Conservation (phyloP, 2,329 filamentous ascomycete species). For the Alternaria sp. region DNA sequence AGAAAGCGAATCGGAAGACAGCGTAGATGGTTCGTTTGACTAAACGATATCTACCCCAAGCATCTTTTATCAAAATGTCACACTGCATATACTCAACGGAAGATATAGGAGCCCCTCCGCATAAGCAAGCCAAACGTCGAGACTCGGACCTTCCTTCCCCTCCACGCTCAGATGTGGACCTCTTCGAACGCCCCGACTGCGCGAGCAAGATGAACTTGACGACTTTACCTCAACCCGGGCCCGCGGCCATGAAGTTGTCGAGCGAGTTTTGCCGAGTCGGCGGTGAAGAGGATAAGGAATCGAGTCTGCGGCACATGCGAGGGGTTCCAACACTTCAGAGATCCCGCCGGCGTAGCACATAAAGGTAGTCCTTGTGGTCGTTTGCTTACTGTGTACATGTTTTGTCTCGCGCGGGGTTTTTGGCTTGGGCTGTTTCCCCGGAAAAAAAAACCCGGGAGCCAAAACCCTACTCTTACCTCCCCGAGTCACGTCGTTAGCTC, state of each 20-base stretch:
- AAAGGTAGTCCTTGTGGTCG: background rate
- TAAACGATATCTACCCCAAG: background rate
- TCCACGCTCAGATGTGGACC: background rate
- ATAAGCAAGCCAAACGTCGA: constrained; percentile 9
- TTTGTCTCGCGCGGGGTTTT: constrained; percentile 10
- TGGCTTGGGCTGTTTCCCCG: constrained; percentile 15
- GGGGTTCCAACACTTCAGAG: background rate
- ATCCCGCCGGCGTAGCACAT: background rate
- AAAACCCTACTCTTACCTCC: constrained; percentile 15
- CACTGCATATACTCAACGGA: background rate
- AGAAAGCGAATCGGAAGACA: constrained; percentile 15
- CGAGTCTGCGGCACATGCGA: constrained; percentile 7
- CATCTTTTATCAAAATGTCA: background rate
- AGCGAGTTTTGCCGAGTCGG: background rate
- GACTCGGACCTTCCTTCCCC: background rate
- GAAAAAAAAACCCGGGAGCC: constrained; percentile 15
- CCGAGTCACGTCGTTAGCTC: constrained; percentile 9
- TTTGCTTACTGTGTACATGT: constrained; percentile 10
- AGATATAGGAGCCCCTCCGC: background rate
- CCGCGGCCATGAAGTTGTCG: background rate
- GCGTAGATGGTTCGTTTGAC: constrained; percentile 21
- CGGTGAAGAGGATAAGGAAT: background rate
- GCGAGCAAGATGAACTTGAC: background rate
- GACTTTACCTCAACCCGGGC: background rate
- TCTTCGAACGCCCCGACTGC: background rate